Conservation (phyloP, 257 asterid genomes). For the Apocynum venetum region DNA sequence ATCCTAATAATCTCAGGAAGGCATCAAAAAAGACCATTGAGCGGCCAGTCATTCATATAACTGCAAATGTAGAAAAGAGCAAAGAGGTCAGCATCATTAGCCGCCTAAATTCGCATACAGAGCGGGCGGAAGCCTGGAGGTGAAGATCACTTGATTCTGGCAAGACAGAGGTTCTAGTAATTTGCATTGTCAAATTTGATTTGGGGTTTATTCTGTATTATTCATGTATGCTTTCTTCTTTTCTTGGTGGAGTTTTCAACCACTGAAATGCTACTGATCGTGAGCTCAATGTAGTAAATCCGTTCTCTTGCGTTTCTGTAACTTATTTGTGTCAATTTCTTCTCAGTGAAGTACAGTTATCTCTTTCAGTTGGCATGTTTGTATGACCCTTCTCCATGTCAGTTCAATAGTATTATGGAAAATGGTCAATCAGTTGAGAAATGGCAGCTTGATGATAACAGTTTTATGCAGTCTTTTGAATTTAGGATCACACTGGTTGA, state of each 20-base stretch:
- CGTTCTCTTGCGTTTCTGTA: background rate
- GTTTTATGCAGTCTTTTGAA: too few species aligned
- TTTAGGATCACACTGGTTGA: too few species aligned
- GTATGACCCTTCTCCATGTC: background rate
- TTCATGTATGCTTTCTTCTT: background rate
- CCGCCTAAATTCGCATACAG: constrained; percentile 50
- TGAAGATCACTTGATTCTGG: constrained; percentile 31
- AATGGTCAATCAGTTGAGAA: too few species aligned
- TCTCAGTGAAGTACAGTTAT: background rate
- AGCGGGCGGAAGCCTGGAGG: constrained; percentile 66
- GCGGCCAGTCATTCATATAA: constrained; percentile 20
- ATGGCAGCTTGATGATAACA: too few species aligned
- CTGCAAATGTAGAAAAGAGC: constrained; percentile 36
- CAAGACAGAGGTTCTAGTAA: background rate
- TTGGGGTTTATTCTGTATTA: background rate
- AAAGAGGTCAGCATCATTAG: constrained; percentile 38
- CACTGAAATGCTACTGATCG: background rate
- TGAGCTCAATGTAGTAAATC: background rate
- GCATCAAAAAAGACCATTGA: constrained; percentile 29
- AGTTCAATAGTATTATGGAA: too few species aligned
- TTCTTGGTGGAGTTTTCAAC: background rate
- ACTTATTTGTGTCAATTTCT: constrained; percentile 5
- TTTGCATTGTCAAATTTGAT: background rate
- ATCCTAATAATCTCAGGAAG: constrained; percentile 25
- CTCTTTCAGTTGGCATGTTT: background rate